A percentile compares a stretch with the other conserved stretches of the same genome.
phyloP scores from a whole-genome alignment of 225 moss, liverwort and hornwort species.

The Physcomitrellopsis africana region DNA sequence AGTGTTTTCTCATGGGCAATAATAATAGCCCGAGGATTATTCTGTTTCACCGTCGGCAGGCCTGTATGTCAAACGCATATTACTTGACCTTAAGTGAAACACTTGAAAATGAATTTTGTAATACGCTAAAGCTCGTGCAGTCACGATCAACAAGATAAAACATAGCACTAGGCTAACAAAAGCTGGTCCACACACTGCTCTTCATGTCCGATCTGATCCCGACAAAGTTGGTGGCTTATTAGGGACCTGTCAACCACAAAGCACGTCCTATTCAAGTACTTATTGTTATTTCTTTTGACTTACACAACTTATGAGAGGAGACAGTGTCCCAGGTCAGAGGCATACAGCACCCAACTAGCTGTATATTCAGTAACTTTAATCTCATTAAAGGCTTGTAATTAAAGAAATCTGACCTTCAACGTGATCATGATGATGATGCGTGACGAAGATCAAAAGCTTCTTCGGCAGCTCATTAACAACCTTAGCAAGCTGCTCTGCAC shows the following conservation, averaged over 20 bases:
- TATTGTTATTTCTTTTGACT: background rate
- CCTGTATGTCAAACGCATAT: conserved; percentile 51
- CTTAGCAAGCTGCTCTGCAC: conserved; percentile 88
- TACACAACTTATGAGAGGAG: conserved; percentile 5
- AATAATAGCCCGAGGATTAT: conserved; percentile 78
- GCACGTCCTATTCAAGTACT: conserved; percentile 4
- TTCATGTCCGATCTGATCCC: conserved; percentile 21
- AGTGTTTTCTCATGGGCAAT: conserved; percentile 87
- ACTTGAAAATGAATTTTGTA: conserved; percentile 15
- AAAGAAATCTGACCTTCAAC: conserved; percentile 69
- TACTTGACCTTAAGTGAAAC: conserved; percentile 11
- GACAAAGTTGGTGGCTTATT: background rate
- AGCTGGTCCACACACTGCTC: background rate
- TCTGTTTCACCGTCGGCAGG: conserved; percentile 69
- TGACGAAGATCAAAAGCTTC: conserved; percentile 85
- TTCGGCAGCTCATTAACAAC: conserved; percentile 81
- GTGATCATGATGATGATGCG: conserved; percentile 93
- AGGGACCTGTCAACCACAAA: conserved; percentile 20
- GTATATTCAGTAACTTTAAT: conserved; percentile 3
- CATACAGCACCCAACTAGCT: conserved; percentile 17
- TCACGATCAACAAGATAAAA: conserved; percentile 4
- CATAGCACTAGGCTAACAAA: conserved; percentile 19
- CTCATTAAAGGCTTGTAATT: conserved; percentile 11
- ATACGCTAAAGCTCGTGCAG: conserved; percentile 2
- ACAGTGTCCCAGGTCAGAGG: conserved; percentile 2